A percentile compares a stretch with the other conserved stretches of the same genome.
Evolutionary conservation across 495 filamentous ascomycete genomes (phyloP).

Genomic region (Articulospora tetracladia): DNA sequence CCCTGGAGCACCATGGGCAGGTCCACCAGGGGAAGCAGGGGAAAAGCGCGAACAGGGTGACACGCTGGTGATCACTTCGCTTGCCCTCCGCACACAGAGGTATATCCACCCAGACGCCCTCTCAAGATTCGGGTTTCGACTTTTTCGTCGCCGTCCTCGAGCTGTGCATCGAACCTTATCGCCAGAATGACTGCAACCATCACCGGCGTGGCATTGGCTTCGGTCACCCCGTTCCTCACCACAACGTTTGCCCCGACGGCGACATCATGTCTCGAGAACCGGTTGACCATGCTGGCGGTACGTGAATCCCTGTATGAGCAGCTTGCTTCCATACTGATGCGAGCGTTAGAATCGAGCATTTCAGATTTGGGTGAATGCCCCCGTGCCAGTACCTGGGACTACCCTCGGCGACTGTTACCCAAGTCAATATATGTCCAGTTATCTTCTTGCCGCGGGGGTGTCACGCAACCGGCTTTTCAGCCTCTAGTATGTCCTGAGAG

Average conservation of each 20-base stretch:
- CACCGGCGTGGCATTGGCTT: neutral
- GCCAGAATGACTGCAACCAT: neutral
- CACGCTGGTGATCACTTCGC: too few relatives aligned
- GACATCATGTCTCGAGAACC: constrained; percentile 19
- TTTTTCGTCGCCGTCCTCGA: neutral
- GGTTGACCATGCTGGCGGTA: constrained; percentile 22
- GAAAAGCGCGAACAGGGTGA: too few relatives aligned
- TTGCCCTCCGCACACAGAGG: neutral
- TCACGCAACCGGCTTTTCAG: constrained; percentile 19
- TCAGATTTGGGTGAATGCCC: constrained; percentile 25
- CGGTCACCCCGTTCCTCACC: constrained; percentile 17
- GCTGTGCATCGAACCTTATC: neutral
- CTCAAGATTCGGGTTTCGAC: neutral
- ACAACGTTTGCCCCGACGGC: constrained; percentile 25
- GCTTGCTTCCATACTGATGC: neutral
- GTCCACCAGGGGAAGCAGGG: too few relatives aligned
- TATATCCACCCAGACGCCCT: neutral
- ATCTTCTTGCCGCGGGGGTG: constrained; percentile 6
- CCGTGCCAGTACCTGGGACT: constrained; percentile 23
- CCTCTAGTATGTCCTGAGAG: constrained; percentile 24
- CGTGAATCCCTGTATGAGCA: neutral
- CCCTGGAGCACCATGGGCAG: too few relatives aligned
- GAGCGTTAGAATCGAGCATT: constrained; percentile 8
- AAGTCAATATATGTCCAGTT: constrained; percentile 24
- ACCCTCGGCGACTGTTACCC: constrained; percentile 26